phyloP scores from a whole-genome alignment of 495 filamentous ascomycete species.

The Lophium mytilinum region DNA sequence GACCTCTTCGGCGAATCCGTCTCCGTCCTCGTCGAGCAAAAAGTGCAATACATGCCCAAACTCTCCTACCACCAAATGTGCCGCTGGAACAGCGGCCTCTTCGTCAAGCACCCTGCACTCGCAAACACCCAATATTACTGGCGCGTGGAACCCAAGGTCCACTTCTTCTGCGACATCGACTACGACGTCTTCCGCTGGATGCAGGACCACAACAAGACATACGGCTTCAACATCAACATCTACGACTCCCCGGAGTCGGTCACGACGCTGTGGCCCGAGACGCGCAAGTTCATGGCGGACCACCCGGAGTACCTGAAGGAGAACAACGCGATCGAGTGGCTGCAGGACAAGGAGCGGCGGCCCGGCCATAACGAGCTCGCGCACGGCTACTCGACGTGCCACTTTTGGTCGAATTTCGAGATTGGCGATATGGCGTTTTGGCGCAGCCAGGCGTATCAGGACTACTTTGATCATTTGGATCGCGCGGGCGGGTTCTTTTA shows the following conservation, averaged over 20 bases:
- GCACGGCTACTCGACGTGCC: constrained; percentile 95
- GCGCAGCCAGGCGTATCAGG: constrained; percentile 82
- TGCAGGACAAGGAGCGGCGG: constrained; percentile 66
- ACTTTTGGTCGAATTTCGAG: constrained; percentile 99
- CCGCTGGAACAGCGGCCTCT: constrained; percentile 96
- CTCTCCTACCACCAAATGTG: constrained; percentile 99
- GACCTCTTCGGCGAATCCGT: constrained; percentile 79
- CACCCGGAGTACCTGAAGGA: constrained; percentile 74
- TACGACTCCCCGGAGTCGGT: constrained; percentile 86
- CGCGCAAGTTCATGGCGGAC: constrained; percentile 68
- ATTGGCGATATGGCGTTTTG: constrained; percentile 94
- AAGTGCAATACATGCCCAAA: constrained; percentile 81
- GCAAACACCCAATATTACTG: constrained; percentile 84
- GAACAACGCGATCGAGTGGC: constrained; percentile 82
- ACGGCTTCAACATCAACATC: constrained; percentile 97
- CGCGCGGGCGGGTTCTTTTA: constrained; percentile 96
- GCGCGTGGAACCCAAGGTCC: constrained; percentile 97
- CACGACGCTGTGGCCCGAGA: constrained; percentile 90
- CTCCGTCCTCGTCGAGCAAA: constrained; percentile 70
- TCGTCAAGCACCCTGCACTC: constrained; percentile 92
- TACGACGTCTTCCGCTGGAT: constrained; percentile 99
- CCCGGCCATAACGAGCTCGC: constrained; percentile 73
- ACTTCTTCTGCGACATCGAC: constrained; percentile 98
- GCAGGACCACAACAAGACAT: constrained; percentile 95
- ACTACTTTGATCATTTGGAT: constrained; percentile 95